A percentile compares a stretch with the other conserved stretches of the same genome.
phyloP scores from a whole-genome alignment of 1,284 basidiomycete species.

The Ganoderma sinense region DNA sequence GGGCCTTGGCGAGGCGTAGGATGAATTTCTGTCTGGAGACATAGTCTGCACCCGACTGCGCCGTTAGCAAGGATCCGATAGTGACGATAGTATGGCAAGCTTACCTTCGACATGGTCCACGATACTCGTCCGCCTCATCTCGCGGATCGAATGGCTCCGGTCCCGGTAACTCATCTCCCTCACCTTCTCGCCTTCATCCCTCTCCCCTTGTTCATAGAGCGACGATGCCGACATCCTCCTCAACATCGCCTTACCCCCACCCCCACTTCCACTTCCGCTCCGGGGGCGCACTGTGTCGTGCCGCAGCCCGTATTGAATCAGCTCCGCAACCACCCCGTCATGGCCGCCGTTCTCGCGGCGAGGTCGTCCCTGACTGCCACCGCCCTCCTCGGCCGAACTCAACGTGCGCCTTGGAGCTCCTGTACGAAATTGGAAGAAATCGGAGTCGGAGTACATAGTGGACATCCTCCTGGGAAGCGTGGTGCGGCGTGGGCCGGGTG shows the following conservation, averaged over 20 bases:
- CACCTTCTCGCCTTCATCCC: slow-evolving; percentile 6
- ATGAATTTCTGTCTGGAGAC: slow-evolving; percentile 78
- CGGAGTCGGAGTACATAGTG: slow-evolving; percentile 1
- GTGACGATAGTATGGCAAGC: slow-evolving; percentile 1
- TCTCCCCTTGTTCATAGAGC: slow-evolving; percentile 17
- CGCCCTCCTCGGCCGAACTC: slow-evolving; percentile 26
- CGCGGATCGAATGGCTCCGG: slow-evolving; percentile 26
- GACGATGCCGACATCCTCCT: slow-evolving; percentile 14
- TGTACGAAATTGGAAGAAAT: neutral
- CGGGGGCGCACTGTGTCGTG: slow-evolving; percentile 9
- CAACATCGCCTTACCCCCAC: slow-evolving; percentile 11
- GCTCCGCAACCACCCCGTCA: slow-evolving; percentile 25
- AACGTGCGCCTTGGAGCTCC: slow-evolving; percentile 19
- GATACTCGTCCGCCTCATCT: slow-evolving; percentile 35
- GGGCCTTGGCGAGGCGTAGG: slow-evolving; percentile 80
- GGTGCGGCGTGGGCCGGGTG: neutral
- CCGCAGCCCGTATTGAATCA: slow-evolving; percentile 24
- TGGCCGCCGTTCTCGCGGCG: slow-evolving; percentile 3
- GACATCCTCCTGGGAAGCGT: slow-evolving; percentile 15
- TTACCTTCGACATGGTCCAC: slow-evolving; percentile 45
- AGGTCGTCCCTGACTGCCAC: slow-evolving; percentile 2
- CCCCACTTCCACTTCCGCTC: neutral
- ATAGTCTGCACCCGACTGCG: slow-evolving; percentile 53
- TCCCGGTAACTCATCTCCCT: slow-evolving; percentile 29
- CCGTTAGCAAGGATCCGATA: neutral